phyloP scores from a whole-genome alignment of 2,329 filamentous ascomycete species.

The Epichloe scottii region DNA sequence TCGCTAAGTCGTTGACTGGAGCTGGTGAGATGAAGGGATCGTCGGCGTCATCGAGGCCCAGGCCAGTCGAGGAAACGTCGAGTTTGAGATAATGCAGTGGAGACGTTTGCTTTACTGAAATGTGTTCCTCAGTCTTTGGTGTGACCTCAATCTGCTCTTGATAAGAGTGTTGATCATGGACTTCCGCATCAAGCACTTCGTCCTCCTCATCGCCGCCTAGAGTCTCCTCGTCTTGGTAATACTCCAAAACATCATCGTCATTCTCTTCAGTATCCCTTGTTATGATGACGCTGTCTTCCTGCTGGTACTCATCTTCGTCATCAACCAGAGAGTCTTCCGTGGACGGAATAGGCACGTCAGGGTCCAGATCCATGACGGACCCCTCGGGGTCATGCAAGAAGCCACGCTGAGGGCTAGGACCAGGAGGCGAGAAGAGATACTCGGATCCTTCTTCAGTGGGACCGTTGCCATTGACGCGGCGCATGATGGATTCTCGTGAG shows the following conservation, averaged over 20 bases:
- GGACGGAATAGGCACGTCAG: constrained; percentile 81
- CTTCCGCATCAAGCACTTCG: constrained; percentile 16
- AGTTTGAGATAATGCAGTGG: constrained; percentile 9
- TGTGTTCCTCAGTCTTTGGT: not conserved
- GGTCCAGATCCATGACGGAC: constrained; percentile 43
- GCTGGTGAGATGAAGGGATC: not conserved
- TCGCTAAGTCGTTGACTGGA: not conserved
- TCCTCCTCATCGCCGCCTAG: constrained; percentile 43
- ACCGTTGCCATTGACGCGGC: constrained; percentile 62
- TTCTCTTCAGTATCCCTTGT: constrained; percentile 52
- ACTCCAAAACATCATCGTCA: constrained; percentile 53
- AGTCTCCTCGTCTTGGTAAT: constrained; percentile 46
- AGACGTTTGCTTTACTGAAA: constrained; percentile 5
- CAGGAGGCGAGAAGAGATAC: constrained; percentile 51
- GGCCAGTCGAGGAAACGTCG: constrained; percentile 20
- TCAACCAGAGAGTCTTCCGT: constrained; percentile 57
- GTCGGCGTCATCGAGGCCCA: constrained; percentile 14
- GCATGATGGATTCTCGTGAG: constrained; percentile 85
- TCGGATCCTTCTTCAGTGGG: constrained; percentile 45
- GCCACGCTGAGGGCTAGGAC: constrained; percentile 43
- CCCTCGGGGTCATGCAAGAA: constrained; percentile 24
- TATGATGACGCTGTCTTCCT: constrained; percentile 51
- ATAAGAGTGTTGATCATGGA: not conserved
- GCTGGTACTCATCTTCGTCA: constrained; percentile 37
- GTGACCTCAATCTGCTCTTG: not conserved